Conservation (phyloP, 169 alveolate species). For the Eimeria praecox region DNA sequence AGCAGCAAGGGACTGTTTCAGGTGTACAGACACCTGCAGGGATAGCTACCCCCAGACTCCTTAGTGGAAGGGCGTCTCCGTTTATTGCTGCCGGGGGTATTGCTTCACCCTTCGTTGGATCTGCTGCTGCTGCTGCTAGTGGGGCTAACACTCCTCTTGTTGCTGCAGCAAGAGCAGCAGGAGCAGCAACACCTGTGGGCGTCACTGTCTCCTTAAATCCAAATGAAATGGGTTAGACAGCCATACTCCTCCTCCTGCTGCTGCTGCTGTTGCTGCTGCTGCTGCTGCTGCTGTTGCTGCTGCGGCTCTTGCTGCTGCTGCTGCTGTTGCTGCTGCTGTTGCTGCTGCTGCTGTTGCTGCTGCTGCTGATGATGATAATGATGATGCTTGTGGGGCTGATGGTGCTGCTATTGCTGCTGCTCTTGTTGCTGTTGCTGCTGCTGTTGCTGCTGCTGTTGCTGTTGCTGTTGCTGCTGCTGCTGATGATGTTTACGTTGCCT, state of each 20-base stretch:
- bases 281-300: conserved; percentile 32
- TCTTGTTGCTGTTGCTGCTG: conserved; percentile 41
- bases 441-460: neutral
- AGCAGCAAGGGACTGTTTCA: conserved; percentile 23
- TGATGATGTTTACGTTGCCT: neutral
- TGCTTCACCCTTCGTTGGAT: no score
- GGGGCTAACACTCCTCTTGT: neutral
- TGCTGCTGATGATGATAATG: neutral
- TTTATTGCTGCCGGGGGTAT: conserved; percentile 39
- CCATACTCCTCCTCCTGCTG: neutral
- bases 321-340: conserved; percentile 97
- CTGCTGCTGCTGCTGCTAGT: neutral
- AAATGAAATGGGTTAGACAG: conserved; percentile 74
- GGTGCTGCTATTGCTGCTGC: conserved; percentile 13
- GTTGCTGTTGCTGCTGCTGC: conserved; percentile 31
- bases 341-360: conserved; percentile 90
- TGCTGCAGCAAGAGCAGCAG: neutral
- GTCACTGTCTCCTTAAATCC: conserved; percentile 77
- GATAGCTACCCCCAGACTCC: conserved; percentile 41
- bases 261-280: conserved; percentile 23
- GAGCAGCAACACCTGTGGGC: neutral
- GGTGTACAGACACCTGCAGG: conserved; percentile 77
- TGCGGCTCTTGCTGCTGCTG: conserved; percentile 92
- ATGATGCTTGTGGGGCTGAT: neutral
- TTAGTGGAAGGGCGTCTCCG: conserved; percentile 36